Base-by-base conservation (phyloP, 2,329 filamentous ascomycete species). In the Monilinia polystroma region DNA sequence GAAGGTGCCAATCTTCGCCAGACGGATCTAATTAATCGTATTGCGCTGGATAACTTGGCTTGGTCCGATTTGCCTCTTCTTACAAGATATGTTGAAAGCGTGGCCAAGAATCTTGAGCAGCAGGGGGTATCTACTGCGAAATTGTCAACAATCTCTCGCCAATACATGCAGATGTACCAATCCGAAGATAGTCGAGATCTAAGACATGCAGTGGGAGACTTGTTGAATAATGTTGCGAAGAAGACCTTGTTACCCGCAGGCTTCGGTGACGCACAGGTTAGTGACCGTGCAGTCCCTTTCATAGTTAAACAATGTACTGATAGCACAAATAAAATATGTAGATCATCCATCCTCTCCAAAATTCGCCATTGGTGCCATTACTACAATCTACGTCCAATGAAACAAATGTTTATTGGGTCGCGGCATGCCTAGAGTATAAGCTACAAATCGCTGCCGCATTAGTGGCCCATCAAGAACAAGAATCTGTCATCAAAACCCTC, bases 341-440 rank as follows among this genome's bases (percentile, higher is more conserved):
- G 79, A 83, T 86, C 3, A 75, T 88, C 11, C 85, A 89, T 70
- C 82, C 86, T 16, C 76, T 89, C 23, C 82, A 85, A 68, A 89
- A 90, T 71, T 80, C 81, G 2, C 79, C 81, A 2, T 75, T 87
- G n/a, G 76, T 84, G 3, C 77, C 79, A 7, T 72, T 86, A 3
- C 73, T 86, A 41, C 76, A 80, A 73, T 16, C 73, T 70, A 74
- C 62, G 75, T 73, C 73, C 79, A 69, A 68, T 78, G 73, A 74
- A 7, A 63, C 68, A 12, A 64, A 71, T 32, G 68, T 78, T 2
- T 77, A 77, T 67, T 88, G 85, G 84, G 77, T 85, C 16, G 82
- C 80, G 18, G 76, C 77, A 8, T 81, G 82, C 69, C 83, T 84
- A 63, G 85, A 88, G 62, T 77, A 82, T 57, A 80, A 81, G 54